Conservation (phyloP, 495 filamentous ascomycete genomes). For the Xylaria telfairii region DNA sequence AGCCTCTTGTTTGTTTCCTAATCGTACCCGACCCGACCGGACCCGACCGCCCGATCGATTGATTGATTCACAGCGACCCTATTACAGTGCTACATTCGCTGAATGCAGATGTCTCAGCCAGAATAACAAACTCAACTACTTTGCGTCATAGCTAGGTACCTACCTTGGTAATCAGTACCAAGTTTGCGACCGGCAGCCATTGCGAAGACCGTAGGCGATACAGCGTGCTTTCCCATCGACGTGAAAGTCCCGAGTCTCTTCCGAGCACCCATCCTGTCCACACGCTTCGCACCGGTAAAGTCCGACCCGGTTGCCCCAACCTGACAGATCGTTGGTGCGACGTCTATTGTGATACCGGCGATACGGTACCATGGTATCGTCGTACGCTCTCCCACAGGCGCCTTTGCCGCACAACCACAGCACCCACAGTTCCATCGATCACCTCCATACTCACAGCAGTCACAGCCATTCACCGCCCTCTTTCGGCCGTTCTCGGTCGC, state of each 20-base stretch:
- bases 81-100: not conserved
- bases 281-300: not conserved
- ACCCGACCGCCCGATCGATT: not conserved
- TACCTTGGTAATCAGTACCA: not conserved
- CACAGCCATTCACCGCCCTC: conserved; percentile 49
- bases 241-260: not conserved
- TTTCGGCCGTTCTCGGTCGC: conserved; percentile 38
- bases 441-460: conserved; percentile 46
- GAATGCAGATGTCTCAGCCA: conserved; percentile 13
- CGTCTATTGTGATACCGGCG: conserved; percentile 2
- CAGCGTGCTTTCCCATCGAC: not conserved
- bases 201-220: not conserved
- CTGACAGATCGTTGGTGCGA: not conserved
- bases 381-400: conserved; percentile 58
- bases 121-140: not conserved
- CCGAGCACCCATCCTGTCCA: not conserved
- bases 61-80: not conserved
- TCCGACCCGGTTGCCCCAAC: not conserved
- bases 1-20: not conserved
- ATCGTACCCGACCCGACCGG: not conserved
- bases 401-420: conserved; percentile 51
- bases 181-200: not conserved
- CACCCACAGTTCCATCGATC: conserved; percentile 44
- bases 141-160: not conserved
- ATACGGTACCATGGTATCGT: conserved; percentile 49